These are phyloP conservation scores for Thozetella sp. DNA, from an alignment of 495 filamentous ascomycete species.

Conservation along the genomic window DNA sequence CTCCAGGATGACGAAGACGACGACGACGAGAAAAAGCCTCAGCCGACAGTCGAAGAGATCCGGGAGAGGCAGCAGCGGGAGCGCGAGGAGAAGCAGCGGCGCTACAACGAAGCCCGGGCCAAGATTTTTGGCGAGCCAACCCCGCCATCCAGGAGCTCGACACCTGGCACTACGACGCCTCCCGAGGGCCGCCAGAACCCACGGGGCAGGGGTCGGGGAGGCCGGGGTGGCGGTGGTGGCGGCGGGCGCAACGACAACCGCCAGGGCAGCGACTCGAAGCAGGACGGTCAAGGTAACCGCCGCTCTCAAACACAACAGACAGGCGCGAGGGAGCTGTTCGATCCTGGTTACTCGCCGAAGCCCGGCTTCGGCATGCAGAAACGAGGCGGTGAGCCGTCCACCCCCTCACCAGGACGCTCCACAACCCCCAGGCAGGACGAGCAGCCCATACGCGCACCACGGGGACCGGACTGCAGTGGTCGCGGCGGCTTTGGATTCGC, in stretches of 20 bases:
- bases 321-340: slow-evolving; percentile 59
- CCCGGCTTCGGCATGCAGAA: slow-evolving; percentile 50
- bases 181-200: slow-evolving; percentile 44
- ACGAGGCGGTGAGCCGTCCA: slow-evolving; percentile 54
- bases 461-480: slow-evolving; percentile 75
- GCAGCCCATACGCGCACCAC: slow-evolving; percentile 63
- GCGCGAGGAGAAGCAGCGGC: slow-evolving; percentile 83
- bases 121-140: slow-evolving; percentile 76
- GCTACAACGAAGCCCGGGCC: slow-evolving; percentile 83
- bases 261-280: slow-evolving; percentile 19
- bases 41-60: slow-evolving; percentile 71
- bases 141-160: slow-evolving; percentile 44
- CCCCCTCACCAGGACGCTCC: slow-evolving; percentile 41
- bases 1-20: slow-evolving; percentile 66
- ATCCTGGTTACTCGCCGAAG: slow-evolving; percentile 70
- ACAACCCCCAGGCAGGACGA: slow-evolving; percentile 48
- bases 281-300: slow-evolving; percentile 16
- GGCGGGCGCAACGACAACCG: slow-evolving; percentile 9
- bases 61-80: slow-evolving; percentile 72
- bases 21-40: slow-evolving; percentile 59
- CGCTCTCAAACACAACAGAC: slow-evolving; percentile 18
- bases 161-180: slow-evolving; percentile 61
- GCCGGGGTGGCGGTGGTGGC: slow-evolving; percentile 18
- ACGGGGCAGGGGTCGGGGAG: slow-evolving; percentile 17
- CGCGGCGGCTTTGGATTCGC: slow-evolving; percentile 69